Base-by-base conservation (phyloP, 1,139 yeast genomes). In the Suhomyces atakaporum region DNA sequence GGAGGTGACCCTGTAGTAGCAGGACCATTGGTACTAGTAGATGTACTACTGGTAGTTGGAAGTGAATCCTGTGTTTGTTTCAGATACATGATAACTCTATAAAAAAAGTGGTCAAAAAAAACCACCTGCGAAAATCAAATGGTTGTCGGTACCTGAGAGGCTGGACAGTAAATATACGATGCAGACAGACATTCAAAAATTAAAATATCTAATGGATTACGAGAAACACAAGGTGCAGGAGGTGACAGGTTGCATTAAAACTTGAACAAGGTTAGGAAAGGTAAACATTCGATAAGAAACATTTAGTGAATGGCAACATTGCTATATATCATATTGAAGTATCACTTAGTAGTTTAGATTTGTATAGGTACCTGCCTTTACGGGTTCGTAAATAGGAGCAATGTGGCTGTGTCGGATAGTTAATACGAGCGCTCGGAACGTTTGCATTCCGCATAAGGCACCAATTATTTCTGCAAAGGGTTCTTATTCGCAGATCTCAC, bases 111-210 rank as follows among this genome's bases (percentile, higher is more conserved):
- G 16, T 32, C n/a, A 29, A 29, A 25, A 36, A 32, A 36, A 29
- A 13, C 29, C 27, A 15, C 36, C 20, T 33, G 36, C 36, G 36
- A 24, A 30, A 30, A 16, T 16, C 16, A 15, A 14, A 36, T 26
- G 29, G 34, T 29, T 29, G 35, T 24, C 35, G 31, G 40, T 37
- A 30, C 40, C 40, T 37, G 40, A 37, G 40, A 30, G 35, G 34
- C 34, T 32, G 36, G 33, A 33, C 32, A 37, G 40, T 30, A 33
- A 37, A 37, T 33, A 33, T 37, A 37, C 40, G 40, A 37, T 29
- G 36, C 15, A 21, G 27, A 30, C 40, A 33, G 40, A 22, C 36
- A 20, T 36, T 29, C 40, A 24, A 10, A 30, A 20, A 20, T n/a
- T n/a, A n/a, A n/a, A n/a, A n/a, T n/a, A n/a, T n/a, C n/a, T n/a